Evolutionary conservation across 176 grass and related monocot genomes (phyloP), one percentile per base, ranked within the genome.

Genomic region (Oryza nivara): DNA sequence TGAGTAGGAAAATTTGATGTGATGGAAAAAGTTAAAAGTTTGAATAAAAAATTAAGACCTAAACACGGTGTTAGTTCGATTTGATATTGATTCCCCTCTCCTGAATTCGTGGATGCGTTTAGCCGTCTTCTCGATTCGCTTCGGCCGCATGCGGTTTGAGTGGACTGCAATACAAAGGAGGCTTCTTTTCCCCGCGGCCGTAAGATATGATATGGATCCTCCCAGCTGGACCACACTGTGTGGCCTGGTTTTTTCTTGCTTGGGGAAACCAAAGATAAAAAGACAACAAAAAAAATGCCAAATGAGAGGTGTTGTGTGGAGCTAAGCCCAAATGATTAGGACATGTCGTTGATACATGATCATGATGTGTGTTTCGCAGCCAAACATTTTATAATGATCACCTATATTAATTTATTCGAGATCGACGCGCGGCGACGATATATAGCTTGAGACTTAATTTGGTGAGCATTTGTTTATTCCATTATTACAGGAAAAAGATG

Each of bases 141-240:
- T n/a, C 54, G 54, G 54, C 54, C 54, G 54, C 54, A 8, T 7
- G 19, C 51, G 6, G 65, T 36, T 36, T 15, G 48, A 78, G 83
- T 71, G 74, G 51, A 54, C 51, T 19, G 51, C 51, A 54, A 7
- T 4, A 54, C 4, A 54, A 86, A 86, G 45, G 81, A 68, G 73
- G 65, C 22, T 78, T 63, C 83, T 78, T 63, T 70, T 78, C 51
- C 22, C 74, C 52, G 17, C 52, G 16, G 3, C 14, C 4, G 26
- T 26, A 26, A 26, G 26, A 26, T 26, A 26, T 26, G 26, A 26
- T 26, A 26, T 26, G 26, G 74, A 85, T 85, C 65, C 34, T 77
- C 65, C 32, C 51, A 54, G 51, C 16, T 63, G 66, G 11, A 46
- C 40, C 61, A 26, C 5, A 6, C 5, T 47, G 46, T 15, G 1